Base-by-base conservation (phyloP, 148 eudicot genomes). In the Oxyria digyna region DNA sequence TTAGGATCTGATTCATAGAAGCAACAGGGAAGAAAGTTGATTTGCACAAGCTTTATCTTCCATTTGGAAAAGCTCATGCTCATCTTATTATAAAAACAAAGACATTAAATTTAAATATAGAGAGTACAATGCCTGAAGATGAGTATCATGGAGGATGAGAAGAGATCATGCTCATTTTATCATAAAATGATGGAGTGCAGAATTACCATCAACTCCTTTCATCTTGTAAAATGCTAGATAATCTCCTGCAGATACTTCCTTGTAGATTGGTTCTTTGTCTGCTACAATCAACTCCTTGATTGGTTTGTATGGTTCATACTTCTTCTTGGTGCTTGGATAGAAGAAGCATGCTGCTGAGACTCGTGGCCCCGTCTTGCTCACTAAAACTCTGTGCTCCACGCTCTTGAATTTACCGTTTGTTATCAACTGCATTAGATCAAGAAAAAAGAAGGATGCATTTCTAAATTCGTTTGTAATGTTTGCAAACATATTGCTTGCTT, bases 201-300 rank as follows among this genome's bases (percentile, higher is more conserved):
- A 74, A 17, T 26, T 21, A 20, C 38, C 73, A 24, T 46, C 33
- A 26, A 40, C 9, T 10, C 69, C 68, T 17, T 24, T 33, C n/a
- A 3, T 32, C 69, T 55, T 59, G 73, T 69, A 69, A 38, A 13
- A 38, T 72, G 43, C 27, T 7, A 4, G 29, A 72, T 81, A 81
- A 29, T 81, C 84, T 54, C 73, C 35, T 18, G 67, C 76, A 37
- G 41, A 18, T 4, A 80, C 75, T 27, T 81, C 79, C 67, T 80
- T 72, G 74, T 81, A 81, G 18, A 57, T n/a, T 10, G 81, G 74
- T 62, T 65, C 73, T 69, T 42, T 73, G 67, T 70, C 63, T 1
- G 73, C 68, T 0, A 70, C 69, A 26, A 81, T 13, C 59, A 84
- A 54, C 76, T 84, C 87, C 70, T 84, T 67, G 62, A 81, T 64